A percentile compares a stretch with the other conserved stretches of the same genome.
Conservation (phyloP, 2,329 filamentous ascomycete species). For the Ophiostoma populinum region DNA sequence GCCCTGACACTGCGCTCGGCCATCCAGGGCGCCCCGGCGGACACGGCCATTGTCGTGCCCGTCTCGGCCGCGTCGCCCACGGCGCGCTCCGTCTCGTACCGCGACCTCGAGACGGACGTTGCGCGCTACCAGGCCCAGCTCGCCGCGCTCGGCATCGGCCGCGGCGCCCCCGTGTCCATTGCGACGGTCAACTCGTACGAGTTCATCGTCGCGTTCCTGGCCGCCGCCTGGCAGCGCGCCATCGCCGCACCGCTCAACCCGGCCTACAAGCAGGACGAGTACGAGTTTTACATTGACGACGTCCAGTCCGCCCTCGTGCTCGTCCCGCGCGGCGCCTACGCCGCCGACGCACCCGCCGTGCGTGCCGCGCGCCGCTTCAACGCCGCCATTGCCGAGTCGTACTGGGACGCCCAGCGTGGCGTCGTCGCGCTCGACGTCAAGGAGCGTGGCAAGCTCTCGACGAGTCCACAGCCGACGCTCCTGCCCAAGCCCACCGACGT, state of each 20-base stretch:
- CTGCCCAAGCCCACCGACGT: constrained; percentile 55
- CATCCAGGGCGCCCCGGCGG: constrained; percentile 26
- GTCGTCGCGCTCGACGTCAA: constrained; percentile 67
- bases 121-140: constrained; percentile 60
- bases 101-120: constrained; percentile 47
- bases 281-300: constrained; percentile 85
- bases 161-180: constrained; percentile 60
- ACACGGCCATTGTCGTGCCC: constrained; percentile 56
- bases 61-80: constrained; percentile 28
- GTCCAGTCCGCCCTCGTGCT: constrained; percentile 63
- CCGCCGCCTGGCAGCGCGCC: constrained; percentile 67
- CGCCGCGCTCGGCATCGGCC: constrained; percentile 53
- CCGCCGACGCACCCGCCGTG: constrained; percentile 51
- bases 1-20: constrained; percentile 31
- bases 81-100: constrained; percentile 48
- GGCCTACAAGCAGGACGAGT: constrained; percentile 76
- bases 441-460: constrained; percentile 48
- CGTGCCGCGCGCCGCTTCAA: constrained; percentile 63
- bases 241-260: constrained; percentile 79
- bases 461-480: constrained; percentile 22
- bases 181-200: constrained; percentile 73
- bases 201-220: constrained; percentile 75
- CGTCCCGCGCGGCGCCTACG: constrained; percentile 54
- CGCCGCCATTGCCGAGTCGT: constrained; percentile 74
- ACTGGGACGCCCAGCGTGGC: constrained; percentile 46